phyloP scores from a whole-genome alignment of 176 grass and related monocot genomes.

The Oryza glumipatula region DNA sequence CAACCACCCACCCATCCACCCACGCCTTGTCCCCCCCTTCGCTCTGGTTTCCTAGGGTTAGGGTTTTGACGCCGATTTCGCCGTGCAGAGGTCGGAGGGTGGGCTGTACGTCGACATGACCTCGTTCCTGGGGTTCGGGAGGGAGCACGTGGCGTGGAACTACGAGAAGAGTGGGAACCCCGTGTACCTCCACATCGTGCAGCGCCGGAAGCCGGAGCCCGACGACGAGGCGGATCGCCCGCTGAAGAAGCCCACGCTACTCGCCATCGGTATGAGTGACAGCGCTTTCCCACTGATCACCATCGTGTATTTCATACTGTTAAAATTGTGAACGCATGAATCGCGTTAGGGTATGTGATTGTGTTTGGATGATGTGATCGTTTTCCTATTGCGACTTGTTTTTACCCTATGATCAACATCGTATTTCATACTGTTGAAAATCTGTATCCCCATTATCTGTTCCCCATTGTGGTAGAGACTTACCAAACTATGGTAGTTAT shows the following conservation, averaged over 20 bases:
- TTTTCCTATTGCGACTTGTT: background rate
- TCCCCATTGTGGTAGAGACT: background rate
- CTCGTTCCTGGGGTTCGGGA: constrained; percentile 92
- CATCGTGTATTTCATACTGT: background rate
- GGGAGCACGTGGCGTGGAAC: constrained; percentile 80
- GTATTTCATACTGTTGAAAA: no score
- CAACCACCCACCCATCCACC: no score
- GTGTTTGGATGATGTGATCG: background rate
- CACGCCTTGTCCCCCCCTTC: background rate
- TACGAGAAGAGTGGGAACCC: constrained; percentile 80
- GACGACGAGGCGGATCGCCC: constrained; percentile 88
- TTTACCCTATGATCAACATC: no score
- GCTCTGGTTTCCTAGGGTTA: constrained; percentile 26
- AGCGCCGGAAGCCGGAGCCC: constrained; percentile 57
- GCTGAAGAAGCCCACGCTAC: constrained; percentile 88
- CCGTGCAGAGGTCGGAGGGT: constrained; percentile 69
- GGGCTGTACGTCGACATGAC: constrained; percentile 82
- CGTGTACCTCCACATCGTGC: constrained; percentile 92
- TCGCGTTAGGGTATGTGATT: background rate
- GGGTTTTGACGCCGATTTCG: constrained; percentile 19
- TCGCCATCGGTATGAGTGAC: constrained; percentile 72
- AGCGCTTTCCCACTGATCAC: background rate
- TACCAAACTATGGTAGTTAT: background rate
- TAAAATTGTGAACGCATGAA: background rate
- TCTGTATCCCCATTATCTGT: background rate